A percentile compares a stretch with the other conserved stretches of the same genome.
These are phyloP conservation scores for Platanthera zijinensis DNA, from an alignment of 106 monocot genomes.

Conservation along the genomic window DNA sequence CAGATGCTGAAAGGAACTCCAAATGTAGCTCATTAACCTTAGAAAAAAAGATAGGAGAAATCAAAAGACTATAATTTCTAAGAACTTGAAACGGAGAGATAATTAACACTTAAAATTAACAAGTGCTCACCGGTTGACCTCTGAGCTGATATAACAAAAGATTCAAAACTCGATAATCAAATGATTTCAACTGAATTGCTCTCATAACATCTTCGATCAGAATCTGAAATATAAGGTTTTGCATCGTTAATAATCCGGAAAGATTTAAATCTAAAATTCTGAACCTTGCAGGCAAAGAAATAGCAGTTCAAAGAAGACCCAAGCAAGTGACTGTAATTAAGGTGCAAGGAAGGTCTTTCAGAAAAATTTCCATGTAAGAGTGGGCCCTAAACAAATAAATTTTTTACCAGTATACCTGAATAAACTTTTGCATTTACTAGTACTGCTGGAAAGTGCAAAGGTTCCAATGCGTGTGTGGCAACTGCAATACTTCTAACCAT, in stretches of 20 bases:
- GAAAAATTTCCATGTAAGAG: too few relatives aligned
- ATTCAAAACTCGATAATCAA: slow-evolving; percentile 69
- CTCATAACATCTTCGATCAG: slow-evolving; percentile 55
- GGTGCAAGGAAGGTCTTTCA: background rate
- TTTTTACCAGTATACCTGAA: too few relatives aligned
- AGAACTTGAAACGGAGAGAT: background rate
- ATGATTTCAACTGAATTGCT: slow-evolving; percentile 73
- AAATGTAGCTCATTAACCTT: slow-evolving; percentile 89
- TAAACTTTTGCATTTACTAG: too few relatives aligned
- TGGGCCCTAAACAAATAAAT: too few relatives aligned
- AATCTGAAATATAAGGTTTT: slow-evolving; percentile 31
- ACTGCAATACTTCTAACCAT: too few relatives aligned
- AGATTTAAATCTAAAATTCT: background rate
- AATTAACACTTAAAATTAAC: background rate
- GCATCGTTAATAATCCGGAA: background rate
- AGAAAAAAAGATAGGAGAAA: background rate
- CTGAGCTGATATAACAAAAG: slow-evolving; percentile 61
- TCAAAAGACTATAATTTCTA: too few relatives aligned
- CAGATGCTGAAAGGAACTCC: slow-evolving; percentile 83
- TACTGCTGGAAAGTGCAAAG: too few relatives aligned
- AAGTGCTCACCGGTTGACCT: slow-evolving; percentile 43
- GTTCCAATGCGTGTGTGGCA: too few relatives aligned
- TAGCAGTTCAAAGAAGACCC: background rate
- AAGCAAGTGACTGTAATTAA: background rate
- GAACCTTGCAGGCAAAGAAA: background rate